Conservation (phyloP, 257 asterid genomes). For the Solanum bulbocastanum region DNA sequence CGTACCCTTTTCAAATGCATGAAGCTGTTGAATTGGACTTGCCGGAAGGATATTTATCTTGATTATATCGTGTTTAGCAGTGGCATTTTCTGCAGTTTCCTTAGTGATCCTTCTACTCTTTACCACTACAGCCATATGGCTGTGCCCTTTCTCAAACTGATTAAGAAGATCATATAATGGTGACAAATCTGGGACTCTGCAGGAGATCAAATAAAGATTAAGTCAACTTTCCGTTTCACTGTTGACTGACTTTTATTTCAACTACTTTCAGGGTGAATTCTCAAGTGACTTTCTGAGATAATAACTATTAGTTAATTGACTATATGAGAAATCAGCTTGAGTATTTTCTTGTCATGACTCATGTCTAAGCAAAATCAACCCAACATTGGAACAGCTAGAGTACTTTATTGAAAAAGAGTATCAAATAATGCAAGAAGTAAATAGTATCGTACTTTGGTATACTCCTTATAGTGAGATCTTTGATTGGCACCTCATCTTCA, state of each 20-base stretch:
- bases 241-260: neutral
- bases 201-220: neutral
- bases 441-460: conserved; percentile 36
- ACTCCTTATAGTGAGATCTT: conserved; percentile 38
- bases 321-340: neutral
- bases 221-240: neutral
- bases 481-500: conserved; percentile 40
- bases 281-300: neutral
- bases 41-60: conserved; percentile 8
- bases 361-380: neutral
- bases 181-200: conserved; percentile 35
- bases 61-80: conserved; percentile 5
- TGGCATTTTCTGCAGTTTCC: neutral
- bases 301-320: neutral
- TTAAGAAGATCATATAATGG: conserved; percentile 52
- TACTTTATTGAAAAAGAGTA: neutral
- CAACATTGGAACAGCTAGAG: neutral
- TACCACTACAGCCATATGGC: conserved; percentile 64
- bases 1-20: conserved; percentile 11
- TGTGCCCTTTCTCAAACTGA: conserved; percentile 44
- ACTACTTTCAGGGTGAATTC: neutral
- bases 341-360: neutral
- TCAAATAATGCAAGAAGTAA: neutral
- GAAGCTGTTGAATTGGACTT: conserved; percentile 1
- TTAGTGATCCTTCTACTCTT: conserved; percentile 8